These are phyloP conservation scores for Zygoascus tannicola DNA, from an alignment of 805 yeast species.

Conservation along the genomic window DNA sequence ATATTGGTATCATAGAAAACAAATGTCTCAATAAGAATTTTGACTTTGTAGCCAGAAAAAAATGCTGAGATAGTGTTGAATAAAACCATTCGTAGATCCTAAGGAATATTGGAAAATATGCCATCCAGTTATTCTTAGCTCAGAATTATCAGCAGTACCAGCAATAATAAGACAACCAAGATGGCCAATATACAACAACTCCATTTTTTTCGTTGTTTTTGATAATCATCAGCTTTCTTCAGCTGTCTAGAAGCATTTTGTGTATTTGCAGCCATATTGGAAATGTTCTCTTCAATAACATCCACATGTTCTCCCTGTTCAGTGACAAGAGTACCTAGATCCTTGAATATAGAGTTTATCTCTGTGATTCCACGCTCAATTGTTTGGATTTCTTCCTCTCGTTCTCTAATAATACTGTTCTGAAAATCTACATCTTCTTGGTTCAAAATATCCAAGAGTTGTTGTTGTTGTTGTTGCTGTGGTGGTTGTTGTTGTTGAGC, in stretches of 20 bases:
- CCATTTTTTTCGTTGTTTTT: slow-evolving; percentile 61
- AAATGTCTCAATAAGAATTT: no score
- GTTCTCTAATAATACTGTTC: slow-evolving; percentile 43
- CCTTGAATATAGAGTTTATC: slow-evolving; percentile 76
- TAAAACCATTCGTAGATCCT: no score
- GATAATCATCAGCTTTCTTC: slow-evolving; percentile 65
- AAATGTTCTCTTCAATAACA: slow-evolving; percentile 70
- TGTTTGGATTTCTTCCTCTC: slow-evolving; percentile 62
- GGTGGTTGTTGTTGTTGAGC: slow-evolving; percentile 15
- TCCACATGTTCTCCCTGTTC: slow-evolving; percentile 85
- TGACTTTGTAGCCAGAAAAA: no score
- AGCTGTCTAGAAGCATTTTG: slow-evolving; percentile 66
- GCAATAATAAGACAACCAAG: slow-evolving; percentile 48
- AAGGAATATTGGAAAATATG: no score
- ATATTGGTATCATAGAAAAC: no score
- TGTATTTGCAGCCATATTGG: slow-evolving; percentile 52
- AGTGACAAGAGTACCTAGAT: slow-evolving; percentile 63
- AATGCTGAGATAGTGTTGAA: no score
- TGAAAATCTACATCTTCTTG: slow-evolving; percentile 25
- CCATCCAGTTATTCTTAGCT: no score
- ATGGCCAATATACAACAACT: slow-evolving; percentile 56
- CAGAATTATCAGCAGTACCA: slow-evolving; percentile 32
- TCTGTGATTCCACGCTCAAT: slow-evolving; percentile 75
- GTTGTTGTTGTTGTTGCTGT: slow-evolving; percentile 30
- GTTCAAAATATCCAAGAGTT: slow-evolving; percentile 35